Percentiles rank a stretch among this genome's conserved stretches.
These are phyloP conservation scores for Funneliformis geosporum DNA, from an alignment of 192 early-diverging fungal genomes.

Conservation along the genomic window DNA sequence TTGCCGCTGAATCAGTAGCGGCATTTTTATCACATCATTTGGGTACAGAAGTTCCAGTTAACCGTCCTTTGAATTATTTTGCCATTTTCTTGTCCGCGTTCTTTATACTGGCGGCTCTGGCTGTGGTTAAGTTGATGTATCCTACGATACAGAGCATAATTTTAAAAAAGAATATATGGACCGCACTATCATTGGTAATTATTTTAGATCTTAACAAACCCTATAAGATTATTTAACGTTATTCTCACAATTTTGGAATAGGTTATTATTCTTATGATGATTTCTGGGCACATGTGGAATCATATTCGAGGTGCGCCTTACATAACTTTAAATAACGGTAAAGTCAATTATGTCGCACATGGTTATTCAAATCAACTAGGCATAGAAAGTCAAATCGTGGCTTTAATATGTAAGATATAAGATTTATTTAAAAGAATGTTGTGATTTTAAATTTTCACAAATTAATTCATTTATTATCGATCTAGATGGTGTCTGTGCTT, in stretches of 20 bases:
- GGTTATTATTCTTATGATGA: slow-evolving; percentile 68
- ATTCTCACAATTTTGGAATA: slow-evolving; percentile 22
- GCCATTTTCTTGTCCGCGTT: slow-evolving; percentile 44
- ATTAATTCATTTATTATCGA: not conserved
- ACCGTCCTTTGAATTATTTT: slow-evolving; percentile 62
- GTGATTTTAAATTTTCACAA: not conserved
- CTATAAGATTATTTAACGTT: not conserved
- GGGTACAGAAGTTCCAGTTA: slow-evolving; percentile 40
- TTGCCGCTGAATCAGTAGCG: slow-evolving; percentile 65
- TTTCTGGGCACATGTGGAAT: slow-evolving; percentile 86
- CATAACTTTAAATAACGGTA: slow-evolving; percentile 52
- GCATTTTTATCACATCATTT: slow-evolving; percentile 50
- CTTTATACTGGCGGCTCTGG: slow-evolving; percentile 35
- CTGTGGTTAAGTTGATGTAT: slow-evolving; percentile 46
- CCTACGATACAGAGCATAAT: slow-evolving; percentile 48
- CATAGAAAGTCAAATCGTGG: slow-evolving; percentile 72
- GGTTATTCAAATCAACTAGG: slow-evolving; percentile 73
- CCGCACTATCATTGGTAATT: slow-evolving; percentile 52
- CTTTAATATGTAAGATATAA: slow-evolving; percentile 53
- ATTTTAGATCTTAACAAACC: not conserved
- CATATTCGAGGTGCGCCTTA: slow-evolving; percentile 77
- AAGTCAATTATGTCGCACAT: slow-evolving; percentile 57
- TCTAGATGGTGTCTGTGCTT: slow-evolving; percentile 62
- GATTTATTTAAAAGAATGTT: not conserved
- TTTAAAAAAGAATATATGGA: slow-evolving; percentile 60